phyloP scores from a whole-genome alignment of 176 grass and related monocot genomes.

The Carex cristatella region DNA sequence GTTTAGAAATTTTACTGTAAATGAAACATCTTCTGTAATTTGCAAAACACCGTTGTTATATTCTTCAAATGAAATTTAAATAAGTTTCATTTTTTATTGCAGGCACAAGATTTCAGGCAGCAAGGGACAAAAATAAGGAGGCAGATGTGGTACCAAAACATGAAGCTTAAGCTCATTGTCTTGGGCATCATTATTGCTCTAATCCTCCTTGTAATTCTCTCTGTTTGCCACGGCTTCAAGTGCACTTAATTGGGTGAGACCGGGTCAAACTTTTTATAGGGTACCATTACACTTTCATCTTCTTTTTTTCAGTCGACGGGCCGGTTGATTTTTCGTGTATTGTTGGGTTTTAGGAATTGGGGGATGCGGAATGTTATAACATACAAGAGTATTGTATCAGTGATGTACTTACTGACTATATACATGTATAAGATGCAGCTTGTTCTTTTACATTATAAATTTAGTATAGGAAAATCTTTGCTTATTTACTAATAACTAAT shows the following conservation, averaged over 20 bases:
- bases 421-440: slow-evolving; percentile 16
- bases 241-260: slow-evolving; percentile 27
- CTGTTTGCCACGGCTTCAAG: slow-evolving; percentile 68
- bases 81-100: not conserved
- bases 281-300: not conserved
- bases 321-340: not conserved
- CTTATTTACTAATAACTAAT: slow-evolving; percentile 4
- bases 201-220: slow-evolving; percentile 67
- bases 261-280: not conserved
- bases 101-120: slow-evolving; percentile 84
- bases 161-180: slow-evolving; percentile 85
- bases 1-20: not conserved
- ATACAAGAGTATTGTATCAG: not conserved
- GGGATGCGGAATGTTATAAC: slow-evolving; percentile 9
- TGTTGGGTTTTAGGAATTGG: not conserved
- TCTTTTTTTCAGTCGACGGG: not conserved
- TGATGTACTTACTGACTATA: not conserved
- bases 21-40: not conserved
- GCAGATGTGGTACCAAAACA: slow-evolving; percentile 93
- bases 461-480: slow-evolving; percentile 1
- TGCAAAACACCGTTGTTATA: not conserved
- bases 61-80: slow-evolving; percentile 5
- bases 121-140: slow-evolving; percentile 57
- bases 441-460: slow-evolving; percentile 5
- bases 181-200: slow-evolving; percentile 59